Evolutionary conservation across 768 basidiomycete species (phyloP), one percentile per base, ranked within the genome.

Genomic region (Termitomyces sp.): DNA sequence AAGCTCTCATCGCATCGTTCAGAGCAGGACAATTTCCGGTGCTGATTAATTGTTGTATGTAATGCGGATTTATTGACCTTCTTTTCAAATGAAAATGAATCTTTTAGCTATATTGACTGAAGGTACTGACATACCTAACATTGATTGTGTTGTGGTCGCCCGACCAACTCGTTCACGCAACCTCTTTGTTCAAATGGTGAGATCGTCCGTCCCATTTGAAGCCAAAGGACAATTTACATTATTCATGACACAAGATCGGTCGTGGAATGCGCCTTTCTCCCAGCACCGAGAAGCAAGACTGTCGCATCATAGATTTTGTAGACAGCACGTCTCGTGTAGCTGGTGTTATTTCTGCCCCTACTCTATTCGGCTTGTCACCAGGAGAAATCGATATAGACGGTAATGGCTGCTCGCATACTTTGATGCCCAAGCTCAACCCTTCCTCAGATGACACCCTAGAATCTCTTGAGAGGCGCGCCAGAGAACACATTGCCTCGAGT

Each of bases 71-170:
- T 12, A 33, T 59, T 44, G 48, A 38, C 2, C 2, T 1, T 18
- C 18, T 28, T 62, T 50, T 5, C 4, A 18, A n/a, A 5, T 40
- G 30, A 30, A 1, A 10, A 36, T 28, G 32, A 18, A 30, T 33
- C 4, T 20, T 10, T 10, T 55, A 88, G 93, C 93, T 23, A 89
- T 97, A 50, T 77, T 97, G 63, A 96, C 94, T 1, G 95, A 97
- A 75, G 95, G 95, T 4, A 85, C 94, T 20, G 95, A 98, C 75
- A 93, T 98, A 54, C 95, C 95, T 2, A 92, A 91, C 61, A 89
- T 97, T 56, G 95, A 98, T 66, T 97, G 95, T 62, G 82, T 98
- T 9, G 70, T 98, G 36, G 75, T 98, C 20, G 93, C 91, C 16
- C 80, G 93, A 20, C 95, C 95, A 18, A 98, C 95, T 2, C 82